Percentiles rank a stretch among this genome's conserved stretches.
phyloP scores from a whole-genome alignment of 108 stramenopile species.

The Stephanodiscus triporus region DNA sequence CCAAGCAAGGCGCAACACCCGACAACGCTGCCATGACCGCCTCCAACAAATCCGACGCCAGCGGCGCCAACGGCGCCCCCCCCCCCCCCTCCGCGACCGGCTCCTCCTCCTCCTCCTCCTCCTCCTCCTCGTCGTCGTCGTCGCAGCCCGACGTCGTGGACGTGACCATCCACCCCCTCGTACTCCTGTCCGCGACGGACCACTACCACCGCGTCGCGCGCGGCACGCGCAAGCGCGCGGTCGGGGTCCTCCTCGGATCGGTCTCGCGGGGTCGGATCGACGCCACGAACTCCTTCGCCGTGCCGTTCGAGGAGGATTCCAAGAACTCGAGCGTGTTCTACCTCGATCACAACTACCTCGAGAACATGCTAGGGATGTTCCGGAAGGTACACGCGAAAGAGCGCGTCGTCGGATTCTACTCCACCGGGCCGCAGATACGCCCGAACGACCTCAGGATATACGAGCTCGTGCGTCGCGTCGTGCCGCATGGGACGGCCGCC shows the following conservation, averaged over 20 bases:
- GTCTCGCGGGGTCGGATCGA: slow-evolving; percentile 80
- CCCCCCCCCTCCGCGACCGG: slow-evolving; percentile 6
- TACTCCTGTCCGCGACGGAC: slow-evolving; percentile 95
- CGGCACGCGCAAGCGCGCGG: slow-evolving; percentile 95
- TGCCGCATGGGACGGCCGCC: slow-evolving; percentile 52
- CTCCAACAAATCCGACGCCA: not conserved
- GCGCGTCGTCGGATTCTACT: slow-evolving; percentile 94
- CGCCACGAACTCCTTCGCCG: slow-evolving; percentile 95
- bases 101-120: too few species aligned
- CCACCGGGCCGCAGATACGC: slow-evolving; percentile 90
- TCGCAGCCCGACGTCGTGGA: slow-evolving; percentile 34
- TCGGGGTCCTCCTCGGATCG: slow-evolving; percentile 95
- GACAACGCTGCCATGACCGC: too few species aligned
- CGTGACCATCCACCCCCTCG: slow-evolving; percentile 96
- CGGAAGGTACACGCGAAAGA: slow-evolving; percentile 91
- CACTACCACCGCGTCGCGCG: slow-evolving; percentile 98
- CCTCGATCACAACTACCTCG: slow-evolving; percentile 98
- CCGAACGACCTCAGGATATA: slow-evolving; percentile 92
- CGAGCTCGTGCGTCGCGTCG: slow-evolving; percentile 81
- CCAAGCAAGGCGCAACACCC: too few species aligned
- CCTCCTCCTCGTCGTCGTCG: not conserved
- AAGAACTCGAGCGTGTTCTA: slow-evolving; percentile 92
- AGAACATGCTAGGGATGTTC: slow-evolving; percentile 87
- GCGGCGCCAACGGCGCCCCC: not conserved
- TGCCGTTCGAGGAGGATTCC: slow-evolving; percentile 99